These are phyloP conservation scores for Geotrichum cucujoidarum DNA, from an alignment of 1,139 yeast genomes.

Conservation along the genomic window DNA sequence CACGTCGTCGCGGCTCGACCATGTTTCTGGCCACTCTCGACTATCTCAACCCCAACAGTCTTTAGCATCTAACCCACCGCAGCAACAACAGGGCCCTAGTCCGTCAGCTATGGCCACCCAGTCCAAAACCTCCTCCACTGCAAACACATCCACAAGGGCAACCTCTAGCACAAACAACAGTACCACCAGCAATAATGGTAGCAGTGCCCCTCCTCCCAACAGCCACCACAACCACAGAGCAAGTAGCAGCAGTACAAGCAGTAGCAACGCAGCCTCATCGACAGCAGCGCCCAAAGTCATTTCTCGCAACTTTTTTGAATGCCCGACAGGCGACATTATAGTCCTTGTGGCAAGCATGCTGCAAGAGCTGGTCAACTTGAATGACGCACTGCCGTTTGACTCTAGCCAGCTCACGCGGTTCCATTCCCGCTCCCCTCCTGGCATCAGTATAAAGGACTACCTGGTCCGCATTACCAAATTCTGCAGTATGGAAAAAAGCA, in stretches of 20 bases:
- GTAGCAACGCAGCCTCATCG: background rate
- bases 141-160: background rate
- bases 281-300: slow-evolving; percentile 32
- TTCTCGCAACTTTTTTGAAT: slow-evolving; percentile 58
- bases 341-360: slow-evolving; percentile 75
- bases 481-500: slow-evolving; percentile 79
- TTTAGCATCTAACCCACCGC: too few species aligned
- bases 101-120: too few species aligned
- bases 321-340: slow-evolving; percentile 67
- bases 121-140: too few species aligned
- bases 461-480: slow-evolving; percentile 72
- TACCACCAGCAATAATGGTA: background rate
- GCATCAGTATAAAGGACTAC: slow-evolving; percentile 74
- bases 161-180: slow-evolving; percentile 1
- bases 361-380: slow-evolving; percentile 60
- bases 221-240: background rate
- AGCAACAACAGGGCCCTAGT: too few species aligned
- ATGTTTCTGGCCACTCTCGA: too few species aligned
- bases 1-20: background rate
- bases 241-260: background rate
- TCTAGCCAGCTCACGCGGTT: slow-evolving; percentile 65
- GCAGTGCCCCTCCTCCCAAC: background rate
- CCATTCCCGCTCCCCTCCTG: slow-evolving; percentile 90
- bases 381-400: slow-evolving; percentile 51
- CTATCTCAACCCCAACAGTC: too few species aligned